Evolutionary conservation across 1,284 basidiomycete species (phyloP), one percentile per base, ranked within the genome.

Genomic region (Microstroma glucosiphilum): DNA sequence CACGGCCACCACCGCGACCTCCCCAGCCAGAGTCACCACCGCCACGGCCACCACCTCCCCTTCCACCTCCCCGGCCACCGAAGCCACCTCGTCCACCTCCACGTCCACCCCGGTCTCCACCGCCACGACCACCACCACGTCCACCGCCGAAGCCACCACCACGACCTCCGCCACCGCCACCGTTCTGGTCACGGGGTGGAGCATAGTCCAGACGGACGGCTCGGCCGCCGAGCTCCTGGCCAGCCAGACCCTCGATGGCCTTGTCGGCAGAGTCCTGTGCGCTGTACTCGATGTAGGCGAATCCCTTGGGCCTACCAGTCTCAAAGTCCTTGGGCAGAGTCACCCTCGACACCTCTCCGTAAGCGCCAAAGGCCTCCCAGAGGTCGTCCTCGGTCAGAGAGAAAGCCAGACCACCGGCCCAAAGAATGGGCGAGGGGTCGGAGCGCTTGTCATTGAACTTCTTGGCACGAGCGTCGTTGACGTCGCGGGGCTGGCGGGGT

Each of bases 231-330:
- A 98, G 84, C 66, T 93, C 90, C 66, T 84, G 81, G 57, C 91
- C 91, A 58, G 85, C 84, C 56, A 87, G 83, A 40, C 71, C 75
- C 71, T 86, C 86, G 67, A 87, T 85, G 4, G 94, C 96, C 79
- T 88, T 88, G 81, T 88, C 88, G 13, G 96, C 91, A 67, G 85
- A 82, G 54, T 88, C 89, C 58, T 91, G 79, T 69, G 89, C 86
- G 68, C 87, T 86, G 80, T 93, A 96, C 81, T 96, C 92, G 79
- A 97, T 89, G 82, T 98, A 98, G 55, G 88, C 96, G 81, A 94
- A 98, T 75, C 96, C 96, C 82, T 97, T 98, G 62, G 91, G 88
- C 68, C 85, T 85, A 56, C 91, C 92, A 6, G 89, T 86, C 62
- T 98, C 96, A 65, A 90, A 85, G 80, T 98, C 93, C 59, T 92